A percentile compares a stretch with the other conserved stretches of the same genome.
These are phyloP conservation scores for Candida khao-thaluensis DNA, from an alignment of 805 yeast species.

Conservation along the genomic window DNA sequence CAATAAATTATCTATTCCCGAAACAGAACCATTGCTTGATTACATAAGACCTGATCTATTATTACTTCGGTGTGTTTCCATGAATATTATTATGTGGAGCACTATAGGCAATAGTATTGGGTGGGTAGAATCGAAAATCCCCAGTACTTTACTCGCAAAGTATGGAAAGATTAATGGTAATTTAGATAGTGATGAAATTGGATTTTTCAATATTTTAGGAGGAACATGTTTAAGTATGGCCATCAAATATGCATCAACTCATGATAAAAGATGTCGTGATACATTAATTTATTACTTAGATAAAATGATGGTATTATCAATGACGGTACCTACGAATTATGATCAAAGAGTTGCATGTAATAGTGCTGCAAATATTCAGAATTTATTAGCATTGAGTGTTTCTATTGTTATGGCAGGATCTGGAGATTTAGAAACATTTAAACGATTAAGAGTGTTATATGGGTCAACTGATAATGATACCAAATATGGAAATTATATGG, in stretches of 20 bases:
- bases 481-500: constrained; percentile 71
- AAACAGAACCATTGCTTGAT: constrained; percentile 56
- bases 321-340: constrained; percentile 44
- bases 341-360: constrained; percentile 58
- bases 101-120: constrained; percentile 43
- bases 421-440: constrained; percentile 78
- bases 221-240: constrained; percentile 79
- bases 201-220: constrained; percentile 62
- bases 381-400: constrained; percentile 58
- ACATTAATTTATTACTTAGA: constrained; percentile 58
- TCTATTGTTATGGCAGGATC: constrained; percentile 86
- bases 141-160: constrained; percentile 38
- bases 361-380: constrained; percentile 56
- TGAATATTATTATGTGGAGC: constrained; percentile 73
- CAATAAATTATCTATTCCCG: constrained; percentile 57
- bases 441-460: constrained; percentile 70
- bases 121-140: constrained; percentile 64
- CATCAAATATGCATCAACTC: constrained; percentile 71
- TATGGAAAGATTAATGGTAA: constrained; percentile 18
- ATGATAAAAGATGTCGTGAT: constrained; percentile 51
- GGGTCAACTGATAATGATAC: constrained; percentile 49
- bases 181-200: constrained; percentile 57
- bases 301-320: constrained; percentile 43
- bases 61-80: constrained; percentile 61
- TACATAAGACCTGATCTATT: constrained; percentile 79